Base-by-base conservation (phyloP, 2,329 filamentous ascomycete genomes). In the Blumeriella jaapii region DNA sequence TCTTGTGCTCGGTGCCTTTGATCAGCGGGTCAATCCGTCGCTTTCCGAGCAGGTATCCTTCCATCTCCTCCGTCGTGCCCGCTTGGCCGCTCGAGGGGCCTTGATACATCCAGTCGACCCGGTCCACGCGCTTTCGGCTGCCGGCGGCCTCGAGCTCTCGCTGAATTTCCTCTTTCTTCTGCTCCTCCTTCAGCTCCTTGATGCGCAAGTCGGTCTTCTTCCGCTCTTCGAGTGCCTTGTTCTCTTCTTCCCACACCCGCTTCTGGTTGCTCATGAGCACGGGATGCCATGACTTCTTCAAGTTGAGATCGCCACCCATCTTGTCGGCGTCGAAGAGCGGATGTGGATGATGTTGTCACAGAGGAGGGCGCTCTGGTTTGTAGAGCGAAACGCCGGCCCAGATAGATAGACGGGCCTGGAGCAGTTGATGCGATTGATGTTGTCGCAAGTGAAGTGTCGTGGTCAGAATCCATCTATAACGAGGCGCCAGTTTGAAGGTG, bases 41-140 rank as follows among this genome's bases (percentile, higher is more conserved):
- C 65, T 95, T 96, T 34, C 91, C 91, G 10, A 98, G 67, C 1
- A 98, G 62, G 56, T 93, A 98, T 3, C 82, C 85, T 55, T 98
- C 91, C 62, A 84, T 86, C 61, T 96, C 91, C 58, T 95, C 89
- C 4, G 71, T 74, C 24, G 74, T 83, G 18, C 80, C 81, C n/a
- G 67, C 65, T 53, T 82, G 78, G 22, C 84, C 83, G 38, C 68
- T 70, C 31, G 79, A 81, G 6, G 91, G 86, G 1, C 89, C 89
- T 50, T 81, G 76, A 61, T 98, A 98, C 85, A 98, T 95, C 84
- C 91, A 98, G 53, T 96, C 91, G 16, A 98, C 89, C 22, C 86
- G 77, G 50, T 89, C 79, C 18, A 81, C 63, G 34, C 80, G 71
- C 54, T 85, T 87, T 51, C 72, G 75, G 37, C 87, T 86, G 23